Base-by-base conservation (phyloP, 257 asterid genomes). In the Penstemon eatonii region DNA sequence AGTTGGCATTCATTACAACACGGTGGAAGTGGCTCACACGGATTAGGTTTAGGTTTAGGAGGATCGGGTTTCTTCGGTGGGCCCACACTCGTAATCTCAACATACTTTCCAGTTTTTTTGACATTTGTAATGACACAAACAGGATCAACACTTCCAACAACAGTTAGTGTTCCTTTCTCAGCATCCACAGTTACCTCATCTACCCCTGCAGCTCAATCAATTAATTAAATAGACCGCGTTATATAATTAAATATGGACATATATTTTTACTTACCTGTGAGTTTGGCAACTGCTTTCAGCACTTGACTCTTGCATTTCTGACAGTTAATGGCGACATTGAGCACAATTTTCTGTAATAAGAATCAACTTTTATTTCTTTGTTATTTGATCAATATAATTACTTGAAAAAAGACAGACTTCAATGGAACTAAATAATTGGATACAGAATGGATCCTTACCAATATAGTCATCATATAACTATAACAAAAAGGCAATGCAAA, bases 111-210 rank as follows among this genome's bases (percentile, higher is more conserved):
- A 5, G 75, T 57, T 59, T 79, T 79, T 38, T 73, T 75, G 33
- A 79, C 36, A 2, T 47, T 43, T 4, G 46, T 9, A 3, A 69
- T 46, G 3, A 75, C 52, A 55, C 70, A 57, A 15, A 72, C 73
- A 3, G 83, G 83, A 64, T 79, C 83, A 36, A 65, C 78, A 36
- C 7, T 59, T 49, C 78, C 83, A 13, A 71, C 49, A 10, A 79
- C 78, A 12, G 73, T 75, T 37, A 79, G 38, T 41, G 25, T 59
- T 36, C 73, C 83, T 63, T 79, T 79, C 60, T 79, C 80, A 6
- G 44, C 73, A 63, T 71, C 55, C 69, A 79, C 42, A 4, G 68
- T 57, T 15, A 75, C 56, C 67, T 57, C 68, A 52, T 79, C 72
- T 33, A 75, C 68, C 11, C 68, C 80, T 79, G 78, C 59, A 15